Base-by-base conservation (phyloP, 495 filamentous ascomycete genomes). In the Xylaria longipes region DNA sequence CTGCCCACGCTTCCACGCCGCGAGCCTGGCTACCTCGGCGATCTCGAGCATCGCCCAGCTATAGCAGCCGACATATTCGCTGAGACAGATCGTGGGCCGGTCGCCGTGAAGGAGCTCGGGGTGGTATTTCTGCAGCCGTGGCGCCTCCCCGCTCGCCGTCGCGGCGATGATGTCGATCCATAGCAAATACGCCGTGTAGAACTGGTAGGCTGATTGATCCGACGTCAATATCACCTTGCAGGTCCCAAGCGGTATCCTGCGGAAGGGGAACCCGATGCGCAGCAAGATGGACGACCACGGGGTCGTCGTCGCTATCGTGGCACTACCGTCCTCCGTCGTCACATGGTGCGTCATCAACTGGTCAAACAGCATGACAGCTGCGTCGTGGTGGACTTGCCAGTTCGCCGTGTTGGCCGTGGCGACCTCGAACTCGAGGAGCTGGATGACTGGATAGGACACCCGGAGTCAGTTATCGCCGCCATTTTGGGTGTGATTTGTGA, bases 371-470 rank as follows among this genome's bases (percentile, higher is more conserved):
- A 79, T 79, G n/a, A 84, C 41, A 48, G 84, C 83, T 9, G 84
- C 86, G 69, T 79, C 81, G 52, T 87, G 83, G 73, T 88, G 86
- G 69, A 80, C 74, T 31, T 80, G 71, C 78, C 85, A 87, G 75
- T 84, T 85, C 3, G 81, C 76, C 27, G 78, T 78, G 63, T 78
- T 83, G 25, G 73, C 75, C 31, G 84, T 77, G 29, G 79, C 74
- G 43, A 85, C 81, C 67, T 88, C 86, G 66, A 85, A 85, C n/a
- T 81, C 81, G 70, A 87, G 78, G 39, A 88, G 71, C 73, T 87
- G 85, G 67, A 87, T 81, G 76, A 88, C 14, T 41, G 9, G 39
- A 3, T 37, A 41, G n/a, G n/a, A 41, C 1, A 8, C 39, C 11
- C 39, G 39, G 39, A 8, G 39, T 41, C 39, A 41, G 39, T 41